These are phyloP conservation scores for Wickerhamomyces silvicola DNA, from an alignment of 805 yeast species.

Conservation along the genomic window DNA sequence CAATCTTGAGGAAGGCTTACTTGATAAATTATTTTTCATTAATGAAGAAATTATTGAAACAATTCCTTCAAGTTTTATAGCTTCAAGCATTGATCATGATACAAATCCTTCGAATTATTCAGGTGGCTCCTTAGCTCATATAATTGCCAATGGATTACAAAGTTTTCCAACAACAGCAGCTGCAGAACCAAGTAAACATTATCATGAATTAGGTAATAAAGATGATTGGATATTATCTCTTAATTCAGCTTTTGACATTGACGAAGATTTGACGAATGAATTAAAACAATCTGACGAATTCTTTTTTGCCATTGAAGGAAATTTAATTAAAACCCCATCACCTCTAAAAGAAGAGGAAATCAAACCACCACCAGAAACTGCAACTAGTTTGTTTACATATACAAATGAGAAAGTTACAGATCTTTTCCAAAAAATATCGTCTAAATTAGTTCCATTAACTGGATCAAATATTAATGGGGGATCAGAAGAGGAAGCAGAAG, in stretches of 20 bases:
- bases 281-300: conserved; percentile 4
- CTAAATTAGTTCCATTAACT: not conserved
- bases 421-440: conserved; percentile 6
- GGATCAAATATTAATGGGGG: not conserved
- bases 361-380: conserved; percentile 5
- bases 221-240: conserved; percentile 14
- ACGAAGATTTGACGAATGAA: conserved; percentile 12
- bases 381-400: conserved; percentile 4
- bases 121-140: too few relatives aligned
- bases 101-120: not conserved
- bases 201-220: conserved; percentile 3
- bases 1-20: not conserved
- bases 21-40: not conserved
- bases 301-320: not conserved
- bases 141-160: too few relatives aligned
- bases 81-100: not conserved
- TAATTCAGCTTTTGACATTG: conserved; percentile 14
- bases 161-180: too few relatives aligned
- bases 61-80: not conserved
- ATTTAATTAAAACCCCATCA: not conserved
- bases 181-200: not conserved
- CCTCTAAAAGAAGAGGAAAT: not conserved
- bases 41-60: not conserved
- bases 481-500: not conserved
- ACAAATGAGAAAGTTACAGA: conserved; percentile 6